Evolutionary conservation across 2,329 filamentous ascomycete species (phyloP).

Genomic region (Sporothrix globosa): DNA sequence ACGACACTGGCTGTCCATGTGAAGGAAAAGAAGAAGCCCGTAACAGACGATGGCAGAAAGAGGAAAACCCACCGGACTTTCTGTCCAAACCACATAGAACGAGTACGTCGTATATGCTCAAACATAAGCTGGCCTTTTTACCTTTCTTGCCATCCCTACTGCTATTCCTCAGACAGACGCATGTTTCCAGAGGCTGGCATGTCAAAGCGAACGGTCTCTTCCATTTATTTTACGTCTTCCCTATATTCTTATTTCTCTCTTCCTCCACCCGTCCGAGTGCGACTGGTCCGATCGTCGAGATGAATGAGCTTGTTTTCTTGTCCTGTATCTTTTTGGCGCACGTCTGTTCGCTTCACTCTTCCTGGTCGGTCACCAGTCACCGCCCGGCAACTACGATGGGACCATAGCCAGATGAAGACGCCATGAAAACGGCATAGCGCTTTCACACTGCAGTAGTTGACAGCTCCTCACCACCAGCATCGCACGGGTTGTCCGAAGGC

Average conservation of each 20-base stretch:
- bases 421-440: conserved; percentile 3
- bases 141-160: background rate
- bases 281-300: background rate
- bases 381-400: background rate
- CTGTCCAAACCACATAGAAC: too few relatives aligned
- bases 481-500: background rate
- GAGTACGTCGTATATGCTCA: background rate
- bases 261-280: background rate
- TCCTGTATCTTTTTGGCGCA: background rate
- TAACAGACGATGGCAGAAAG: too few relatives aligned
- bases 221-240: too few relatives aligned
- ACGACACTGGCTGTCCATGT: background rate
- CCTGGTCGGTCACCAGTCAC: background rate
- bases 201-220: background rate
- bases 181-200: conserved; percentile 1
- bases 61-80: background rate
- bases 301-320: background rate
- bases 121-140: background rate
- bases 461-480: too few relatives aligned
- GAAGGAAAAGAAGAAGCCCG: background rate
- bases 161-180: background rate
- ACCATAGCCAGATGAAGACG: too few relatives aligned
- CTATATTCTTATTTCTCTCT: background rate
- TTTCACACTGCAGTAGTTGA: conserved; percentile 12
- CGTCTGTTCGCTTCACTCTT: too few relatives aligned